Evolutionary conservation across 2,329 filamentous ascomycete species (phyloP).

Genomic region (Penicillium fuscoglaucum): DNA sequence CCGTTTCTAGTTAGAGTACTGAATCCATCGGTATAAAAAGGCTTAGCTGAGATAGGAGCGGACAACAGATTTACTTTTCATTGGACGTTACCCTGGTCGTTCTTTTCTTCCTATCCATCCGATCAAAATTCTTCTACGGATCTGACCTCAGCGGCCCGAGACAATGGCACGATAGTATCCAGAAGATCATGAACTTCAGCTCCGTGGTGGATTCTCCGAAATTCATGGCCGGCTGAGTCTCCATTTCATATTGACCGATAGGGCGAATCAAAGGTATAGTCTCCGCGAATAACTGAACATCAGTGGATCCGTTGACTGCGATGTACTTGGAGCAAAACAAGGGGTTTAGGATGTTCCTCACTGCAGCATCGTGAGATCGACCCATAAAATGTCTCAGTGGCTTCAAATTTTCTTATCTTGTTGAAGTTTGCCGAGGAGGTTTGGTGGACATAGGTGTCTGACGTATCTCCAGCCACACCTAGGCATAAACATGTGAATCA

Average conservation of each 20-base stretch:
- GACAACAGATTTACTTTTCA: neutral
- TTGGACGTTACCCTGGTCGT: neutral
- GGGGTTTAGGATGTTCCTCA: neutral
- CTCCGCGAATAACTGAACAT: too few relatives aligned
- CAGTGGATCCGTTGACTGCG: neutral
- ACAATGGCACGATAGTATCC: neutral
- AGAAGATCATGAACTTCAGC: neutral
- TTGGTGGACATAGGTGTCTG: neutral
- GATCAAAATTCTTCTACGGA: neutral
- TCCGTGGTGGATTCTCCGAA: neutral
- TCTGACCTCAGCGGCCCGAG: neutral
- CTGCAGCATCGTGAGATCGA: neutral
- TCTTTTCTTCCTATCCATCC: neutral
- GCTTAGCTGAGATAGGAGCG: neutral
- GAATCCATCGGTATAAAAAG: neutral
- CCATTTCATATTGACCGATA: neutral
- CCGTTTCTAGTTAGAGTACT: neutral
- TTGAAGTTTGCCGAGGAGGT: neutral
- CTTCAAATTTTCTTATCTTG: too few relatives aligned
- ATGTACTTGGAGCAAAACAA: neutral
- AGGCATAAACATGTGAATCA: too few relatives aligned
- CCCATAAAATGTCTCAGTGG: neutral
- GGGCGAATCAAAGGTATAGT: neutral
- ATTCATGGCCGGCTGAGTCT: neutral
- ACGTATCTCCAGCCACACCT: neutral